Base-by-base conservation (phyloP, 805 yeast species). In the Kluyveromyces dobzhanskii region DNA sequence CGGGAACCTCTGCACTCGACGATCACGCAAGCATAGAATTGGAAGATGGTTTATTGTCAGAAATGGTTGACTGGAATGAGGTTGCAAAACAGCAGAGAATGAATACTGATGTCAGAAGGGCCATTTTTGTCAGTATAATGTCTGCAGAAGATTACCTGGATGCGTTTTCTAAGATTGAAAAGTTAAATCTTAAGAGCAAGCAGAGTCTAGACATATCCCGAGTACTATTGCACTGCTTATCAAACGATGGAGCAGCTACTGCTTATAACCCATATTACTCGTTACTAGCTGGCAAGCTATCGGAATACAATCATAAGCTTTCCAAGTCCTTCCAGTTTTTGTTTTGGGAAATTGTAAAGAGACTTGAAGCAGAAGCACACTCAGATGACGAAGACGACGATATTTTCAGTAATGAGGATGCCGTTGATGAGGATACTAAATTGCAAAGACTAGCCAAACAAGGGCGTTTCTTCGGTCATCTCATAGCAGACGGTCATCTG, bases 31-130 rank as follows among this genome's bases (percentile, higher is more conserved):
- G 46, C 12, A 35, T 51, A 14, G 50, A 43, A 12, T 69, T 71
- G 2, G 69, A 76, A 41, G 75, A 73, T 45, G 87, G 78, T 41
- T 62, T 80, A 8, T 63, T 81, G 11, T 94, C 79, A 45, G 66
- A 67, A 29, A 75, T 82, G 0, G 92, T 94, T 4, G 85, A 88
- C 54, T 88, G 96, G 96, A 61, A 79, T 53, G 88, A 81, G 44
- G 66, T 92, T 28, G 97, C 98, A 3, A 74, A 73, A 47, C 67
- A 76, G 29, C 95, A 88, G 54, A 66, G 97, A 46, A 88, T 92
- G 94, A 92, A 94, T 59, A 90, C 97, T 0, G 97, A 88, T 56
- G 74, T 92, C 26, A 79, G 98, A 62, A 72, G 96, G 39, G 97
- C 97, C 1, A 81, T 92, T 13, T 92, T 92, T 53, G 78, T 94